A percentile compares a stretch with the other conserved stretches of the same genome.
phyloP scores from a whole-genome alignment of 192 early-diverging fungal species.

The Cladochytrium replicatum region DNA sequence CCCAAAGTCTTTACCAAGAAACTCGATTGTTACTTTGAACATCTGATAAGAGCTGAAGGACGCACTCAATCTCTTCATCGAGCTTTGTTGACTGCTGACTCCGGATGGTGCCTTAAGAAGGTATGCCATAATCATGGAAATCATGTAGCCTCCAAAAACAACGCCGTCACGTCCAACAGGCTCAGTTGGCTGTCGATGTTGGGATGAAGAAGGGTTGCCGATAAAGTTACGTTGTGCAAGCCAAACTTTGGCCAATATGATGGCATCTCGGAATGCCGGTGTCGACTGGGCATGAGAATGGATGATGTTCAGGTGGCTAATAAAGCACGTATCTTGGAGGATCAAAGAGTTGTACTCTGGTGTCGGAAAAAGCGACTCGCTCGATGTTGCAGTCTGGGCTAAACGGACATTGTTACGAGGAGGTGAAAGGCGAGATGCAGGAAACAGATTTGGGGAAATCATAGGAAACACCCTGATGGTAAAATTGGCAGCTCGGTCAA shows the following conservation, averaged over 20 bases:
- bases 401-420: slow-evolving; percentile 74
- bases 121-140: slow-evolving; percentile 80
- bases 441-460: slow-evolving; percentile 53
- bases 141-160: slow-evolving; percentile 58
- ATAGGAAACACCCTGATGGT: slow-evolving; percentile 73
- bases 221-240: slow-evolving; percentile 69
- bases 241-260: slow-evolving; percentile 77
- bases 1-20: slow-evolving; percentile 37
- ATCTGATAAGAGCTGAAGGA: slow-evolving; percentile 79
- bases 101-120: slow-evolving; percentile 55
- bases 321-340: slow-evolving; percentile 62
- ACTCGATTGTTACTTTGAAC: slow-evolving; percentile 76
- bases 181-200: slow-evolving; percentile 16
- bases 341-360: slow-evolving; percentile 85
- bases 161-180: slow-evolving; percentile 18
- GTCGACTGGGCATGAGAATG: slow-evolving; percentile 63
- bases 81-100: slow-evolving; percentile 37
- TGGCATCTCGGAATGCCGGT: slow-evolving; percentile 69
- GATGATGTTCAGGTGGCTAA: slow-evolving; percentile 67
- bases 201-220: slow-evolving; percentile 20
- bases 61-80: slow-evolving; percentile 40
- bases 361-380: slow-evolving; percentile 48
- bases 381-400: no score
- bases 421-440: slow-evolving; percentile 62
- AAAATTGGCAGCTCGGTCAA: no score